A percentile compares a stretch with the other conserved stretches of the same genome.
These are phyloP conservation scores for Psilocybe cubensis DNA, from an alignment of 768 basidiomycete genomes.

Conservation along the genomic window DNA sequence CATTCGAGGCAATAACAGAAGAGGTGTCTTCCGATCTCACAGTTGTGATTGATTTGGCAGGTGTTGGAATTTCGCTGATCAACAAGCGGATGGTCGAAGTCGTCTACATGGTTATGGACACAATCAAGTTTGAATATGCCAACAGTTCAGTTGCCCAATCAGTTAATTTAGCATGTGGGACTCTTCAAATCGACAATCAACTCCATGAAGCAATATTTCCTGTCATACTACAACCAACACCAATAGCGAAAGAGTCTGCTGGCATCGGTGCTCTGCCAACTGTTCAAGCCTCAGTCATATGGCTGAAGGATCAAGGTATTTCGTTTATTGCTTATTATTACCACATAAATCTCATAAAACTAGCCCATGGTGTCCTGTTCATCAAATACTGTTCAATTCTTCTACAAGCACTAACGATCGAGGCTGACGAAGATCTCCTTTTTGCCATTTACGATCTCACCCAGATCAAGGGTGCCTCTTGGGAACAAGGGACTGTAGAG, in stretches of 20 bases:
- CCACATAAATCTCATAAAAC: neutral
- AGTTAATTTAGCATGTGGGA: conserved; percentile 80
- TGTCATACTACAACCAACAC: conserved; percentile 93
- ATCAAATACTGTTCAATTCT: conserved; percentile 96
- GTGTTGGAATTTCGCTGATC: conserved; percentile 90
- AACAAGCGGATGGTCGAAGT: conserved; percentile 90
- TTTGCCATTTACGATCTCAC: conserved; percentile 92
- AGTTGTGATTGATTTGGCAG: conserved; percentile 78
- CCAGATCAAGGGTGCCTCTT: conserved; percentile 88
- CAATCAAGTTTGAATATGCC: conserved; percentile 83
- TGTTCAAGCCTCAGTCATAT: conserved; percentile 83
- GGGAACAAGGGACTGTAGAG: conserved; percentile 82
- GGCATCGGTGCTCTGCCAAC: conserved; percentile 86
- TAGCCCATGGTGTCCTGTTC: conserved; percentile 98
- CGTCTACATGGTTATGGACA: conserved; percentile 80
- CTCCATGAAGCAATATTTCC: conserved; percentile 95
- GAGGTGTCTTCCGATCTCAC: conserved; percentile 69
- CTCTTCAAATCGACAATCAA: conserved; percentile 95
- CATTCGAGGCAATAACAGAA: conserved; percentile 85
- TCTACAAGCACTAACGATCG: conserved; percentile 91
- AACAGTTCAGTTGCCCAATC: conserved; percentile 81
- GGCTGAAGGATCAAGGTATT: conserved; percentile 92
- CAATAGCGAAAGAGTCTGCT: conserved; percentile 74
- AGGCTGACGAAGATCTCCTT: conserved; percentile 96
- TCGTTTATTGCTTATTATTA: neutral